Conservation (phyloP, 2,329 filamentous ascomycete species). For the Aspergillus calidoustus region DNA sequence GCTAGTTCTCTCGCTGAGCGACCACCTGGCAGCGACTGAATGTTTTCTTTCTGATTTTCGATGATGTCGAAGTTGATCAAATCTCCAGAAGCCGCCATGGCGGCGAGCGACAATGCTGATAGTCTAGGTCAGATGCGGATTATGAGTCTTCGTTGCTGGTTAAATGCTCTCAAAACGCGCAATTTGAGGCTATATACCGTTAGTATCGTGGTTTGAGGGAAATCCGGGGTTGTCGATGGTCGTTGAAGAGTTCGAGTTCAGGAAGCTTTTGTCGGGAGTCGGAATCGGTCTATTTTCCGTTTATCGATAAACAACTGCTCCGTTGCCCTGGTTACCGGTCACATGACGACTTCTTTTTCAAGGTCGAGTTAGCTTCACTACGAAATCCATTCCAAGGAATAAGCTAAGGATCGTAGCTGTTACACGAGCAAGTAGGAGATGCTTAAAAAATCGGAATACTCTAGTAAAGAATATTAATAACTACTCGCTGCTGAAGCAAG, state of each 20-base stretch:
- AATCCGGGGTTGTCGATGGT: slow-evolving; percentile 1
- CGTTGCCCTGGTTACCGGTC: slow-evolving; percentile 39
- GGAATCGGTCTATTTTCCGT: slow-evolving; percentile 19
- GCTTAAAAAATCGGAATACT: not conserved
- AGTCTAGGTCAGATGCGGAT: not conserved
- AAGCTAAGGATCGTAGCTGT: no score
- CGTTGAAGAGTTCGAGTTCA: slow-evolving; percentile 7
- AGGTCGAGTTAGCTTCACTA: not conserved
- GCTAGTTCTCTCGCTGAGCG: slow-evolving; percentile 88
- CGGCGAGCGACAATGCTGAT: slow-evolving; percentile 53
- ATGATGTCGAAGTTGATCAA: slow-evolving; percentile 80
- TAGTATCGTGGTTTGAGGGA: not conserved
- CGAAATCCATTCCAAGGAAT: not conserved
- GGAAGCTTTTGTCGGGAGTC: not conserved
- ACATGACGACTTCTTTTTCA: slow-evolving; percentile 30
- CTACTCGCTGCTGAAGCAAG: not conserved
- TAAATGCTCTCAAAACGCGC: not conserved
- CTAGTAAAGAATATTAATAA: not conserved
- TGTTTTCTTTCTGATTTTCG: slow-evolving; percentile 97
- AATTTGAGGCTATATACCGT: not conserved
- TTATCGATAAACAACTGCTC: slow-evolving; percentile 44
- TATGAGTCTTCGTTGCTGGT: not conserved
- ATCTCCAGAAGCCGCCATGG: slow-evolving; percentile 49
- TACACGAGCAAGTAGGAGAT: not conserved
- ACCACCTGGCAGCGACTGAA: slow-evolving; percentile 86